Evolutionary conservation across 768 basidiomycete genomes (phyloP), one percentile per base, ranked within the genome.

Genomic region (Roridomyces roridus): DNA sequence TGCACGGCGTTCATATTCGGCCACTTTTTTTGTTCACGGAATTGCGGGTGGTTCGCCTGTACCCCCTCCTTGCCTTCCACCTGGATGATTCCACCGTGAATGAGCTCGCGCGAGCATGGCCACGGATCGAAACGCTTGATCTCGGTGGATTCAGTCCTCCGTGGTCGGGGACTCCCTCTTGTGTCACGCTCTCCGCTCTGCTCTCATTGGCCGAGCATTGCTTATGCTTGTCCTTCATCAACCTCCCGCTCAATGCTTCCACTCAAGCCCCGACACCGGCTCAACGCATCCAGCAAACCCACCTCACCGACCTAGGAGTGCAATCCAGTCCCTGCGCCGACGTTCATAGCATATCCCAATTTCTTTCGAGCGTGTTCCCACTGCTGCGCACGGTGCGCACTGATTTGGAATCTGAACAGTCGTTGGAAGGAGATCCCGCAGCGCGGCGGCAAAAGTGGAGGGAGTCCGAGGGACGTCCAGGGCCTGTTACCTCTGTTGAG

Each of bases 361-460:
- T 51, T 36, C 50, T 42, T n/a, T 51, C 50, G 3, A 51, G 23
- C 17, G 29, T 43, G 6, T 51, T 51, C 21, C 50, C 50, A 12
- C 41, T 34, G 20, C 29, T 51, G 26, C 2, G 24, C 8, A 12
- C 12, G 40, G 20, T 41, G 20, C 20, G 11, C 20, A 41, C 40
- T 12, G 40, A 41, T 41, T 18, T 20, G 11, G 20, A 8, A 18
- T 20, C 8, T 10, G 11, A 41, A 11, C 12, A 41, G 11, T n/a
- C n/a, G n/a, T n/a, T n/a, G n/a, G n/a, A n/a, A n/a, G n/a, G 8
- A 20, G 20, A n/a, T n/a, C n/a, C n/a, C n/a, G n/a, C n/a, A n/a
- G n/a, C n/a, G n/a, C n/a, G n/a, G n/a, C n/a, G n/a, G n/a, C n/a
- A n/a, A n/a, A n/a, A n/a, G n/a, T n/a, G n/a, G n/a, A n/a, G n/a